Conservation (phyloP, 257 asterid species). For the Apocynum venetum region DNA sequence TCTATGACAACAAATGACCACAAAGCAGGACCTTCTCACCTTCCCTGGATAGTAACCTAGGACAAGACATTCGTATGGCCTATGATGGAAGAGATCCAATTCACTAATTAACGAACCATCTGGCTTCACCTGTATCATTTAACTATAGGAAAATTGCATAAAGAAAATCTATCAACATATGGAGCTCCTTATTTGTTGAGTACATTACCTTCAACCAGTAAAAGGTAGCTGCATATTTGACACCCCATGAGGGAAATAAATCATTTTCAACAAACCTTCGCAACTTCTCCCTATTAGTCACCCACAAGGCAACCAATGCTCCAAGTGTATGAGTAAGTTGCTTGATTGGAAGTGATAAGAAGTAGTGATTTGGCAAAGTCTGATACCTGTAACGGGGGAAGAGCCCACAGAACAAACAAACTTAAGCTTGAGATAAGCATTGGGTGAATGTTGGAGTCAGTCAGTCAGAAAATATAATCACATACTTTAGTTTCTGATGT, state of each 20-base stretch:
- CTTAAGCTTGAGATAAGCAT: slow-evolving; percentile 5
- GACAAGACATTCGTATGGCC: slow-evolving; percentile 92
- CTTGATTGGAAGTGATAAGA: slow-evolving; percentile 78
- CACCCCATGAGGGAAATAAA: slow-evolving; percentile 85
- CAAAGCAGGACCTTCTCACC: slow-evolving; percentile 31
- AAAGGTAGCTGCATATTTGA: slow-evolving; percentile 60
- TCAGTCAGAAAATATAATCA: neutral
- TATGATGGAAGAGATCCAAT: slow-evolving; percentile 91
- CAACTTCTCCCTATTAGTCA: slow-evolving; percentile 83
- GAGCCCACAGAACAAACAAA: slow-evolving; percentile 8
- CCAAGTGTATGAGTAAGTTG: slow-evolving; percentile 68
- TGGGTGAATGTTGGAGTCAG: neutral
- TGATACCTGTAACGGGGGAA: slow-evolving; percentile 50
- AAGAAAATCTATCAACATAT: neutral
- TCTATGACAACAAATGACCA: neutral
- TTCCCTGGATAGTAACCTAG: slow-evolving; percentile 53
- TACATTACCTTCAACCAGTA: slow-evolving; percentile 83
- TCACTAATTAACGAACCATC: slow-evolving; percentile 74
- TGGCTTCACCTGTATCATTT: slow-evolving; percentile 56
- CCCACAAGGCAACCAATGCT: slow-evolving; percentile 89
- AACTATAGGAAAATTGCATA: slow-evolving; percentile 3
- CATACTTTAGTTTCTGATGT: slow-evolving; percentile 77
- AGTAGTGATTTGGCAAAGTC: slow-evolving; percentile 73
- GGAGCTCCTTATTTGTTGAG: neutral
- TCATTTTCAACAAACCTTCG: slow-evolving; percentile 77